Percentiles rank a stretch among this genome's conserved stretches.
These are phyloP conservation scores for Colletotrichum sp. DNA, from an alignment of 2,329 filamentous ascomycete genomes.

Conservation along the genomic window DNA sequence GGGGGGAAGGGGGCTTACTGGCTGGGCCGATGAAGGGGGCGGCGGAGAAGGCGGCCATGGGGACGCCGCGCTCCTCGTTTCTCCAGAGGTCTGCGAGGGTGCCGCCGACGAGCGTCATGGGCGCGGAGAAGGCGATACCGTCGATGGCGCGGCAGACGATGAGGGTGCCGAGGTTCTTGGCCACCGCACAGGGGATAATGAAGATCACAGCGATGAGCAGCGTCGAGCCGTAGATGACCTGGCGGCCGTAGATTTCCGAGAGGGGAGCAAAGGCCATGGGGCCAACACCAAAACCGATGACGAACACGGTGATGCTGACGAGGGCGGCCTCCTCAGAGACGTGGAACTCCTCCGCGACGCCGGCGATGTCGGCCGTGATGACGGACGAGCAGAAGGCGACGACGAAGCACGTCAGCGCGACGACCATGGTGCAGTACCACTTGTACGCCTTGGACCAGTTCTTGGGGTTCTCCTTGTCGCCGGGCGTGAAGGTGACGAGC, in stretches of 20 bases:
- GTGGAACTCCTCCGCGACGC: constrained; percentile 66
- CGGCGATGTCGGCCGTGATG: constrained; percentile 77
- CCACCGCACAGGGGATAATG: constrained; percentile 79
- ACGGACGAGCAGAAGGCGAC: constrained; percentile 76
- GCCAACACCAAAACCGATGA: constrained; percentile 81
- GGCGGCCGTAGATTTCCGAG: constrained; percentile 76
- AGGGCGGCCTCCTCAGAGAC: constrained; percentile 77
- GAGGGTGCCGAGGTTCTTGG: constrained; percentile 77
- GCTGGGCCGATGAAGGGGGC: constrained; percentile 85
- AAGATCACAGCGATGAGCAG: constrained; percentile 76
- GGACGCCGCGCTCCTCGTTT: constrained; percentile 82
- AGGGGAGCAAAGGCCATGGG: constrained; percentile 83
- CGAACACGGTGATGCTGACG: constrained; percentile 77
- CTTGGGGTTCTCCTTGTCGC: constrained; percentile 82
- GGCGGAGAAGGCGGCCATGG: constrained; percentile 85
- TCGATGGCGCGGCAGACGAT: constrained; percentile 80
- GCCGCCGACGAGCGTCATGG: constrained; percentile 86
- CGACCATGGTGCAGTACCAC: constrained; percentile 87
- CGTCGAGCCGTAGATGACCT: constrained; percentile 73
- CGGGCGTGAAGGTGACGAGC: constrained; percentile 69
- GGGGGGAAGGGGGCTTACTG: constrained; percentile 38
- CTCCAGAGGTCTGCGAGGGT: constrained; percentile 85
- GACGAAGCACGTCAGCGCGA: constrained; percentile 77
- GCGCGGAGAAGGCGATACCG: constrained; percentile 83
- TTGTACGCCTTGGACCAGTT: constrained; percentile 82